Evolutionary conservation across 768 basidiomycete genomes (phyloP), one percentile per base, ranked within the genome.

Genomic region (Rhizopogon sp.): DNA sequence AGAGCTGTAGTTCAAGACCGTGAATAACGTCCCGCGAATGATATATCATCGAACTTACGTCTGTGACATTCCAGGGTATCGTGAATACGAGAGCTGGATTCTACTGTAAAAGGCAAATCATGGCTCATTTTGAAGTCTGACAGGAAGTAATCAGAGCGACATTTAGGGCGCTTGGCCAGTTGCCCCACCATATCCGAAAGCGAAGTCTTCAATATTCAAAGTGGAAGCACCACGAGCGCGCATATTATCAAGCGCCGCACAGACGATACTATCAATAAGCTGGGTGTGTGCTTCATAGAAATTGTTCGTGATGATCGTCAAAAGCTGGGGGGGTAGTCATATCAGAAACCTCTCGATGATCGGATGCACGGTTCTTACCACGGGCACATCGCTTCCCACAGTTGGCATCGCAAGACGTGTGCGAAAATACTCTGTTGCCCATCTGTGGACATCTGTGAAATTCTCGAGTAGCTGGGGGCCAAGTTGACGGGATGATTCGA

Each of bases 391-490:
- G 14, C 29, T 53, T 47, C 63, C 63, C 16, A 59, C 43, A 31
- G 20, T 28, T 35, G 51, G 54, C 22, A 53, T 42, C 14, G 37
- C 52, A 43, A 71, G 58, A 28, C 54, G 60, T 5, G 55, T 58
- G 41, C 67, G 63, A 51, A 69, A 62, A 43, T 69, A 69, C 10
- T 69, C 69, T 17, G 50, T 60, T 7, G 57, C 56, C 67, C 67
- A 70, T 10, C 42, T 46, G 25, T 64, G 57, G 33, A 69, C 56
- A 35, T 69, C 58, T 42, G 64, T 63, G 47, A 67, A 70, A 39
- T 69, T 69, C 40, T 67, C 69, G 25, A 70, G 59, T 0, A 70
- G 45, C 16, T 69, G 69, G 25, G 67, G 67, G 4, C 67, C 69
- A 2, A 69, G 63, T 22, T 42, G 54, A 5, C 63, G 61, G 29